A percentile compares a stretch with the other conserved stretches of the same genome.
These are phyloP conservation scores for Saitozyma podzolica DNA, from an alignment of 768 basidiomycete genomes.

Conservation along the genomic window DNA sequence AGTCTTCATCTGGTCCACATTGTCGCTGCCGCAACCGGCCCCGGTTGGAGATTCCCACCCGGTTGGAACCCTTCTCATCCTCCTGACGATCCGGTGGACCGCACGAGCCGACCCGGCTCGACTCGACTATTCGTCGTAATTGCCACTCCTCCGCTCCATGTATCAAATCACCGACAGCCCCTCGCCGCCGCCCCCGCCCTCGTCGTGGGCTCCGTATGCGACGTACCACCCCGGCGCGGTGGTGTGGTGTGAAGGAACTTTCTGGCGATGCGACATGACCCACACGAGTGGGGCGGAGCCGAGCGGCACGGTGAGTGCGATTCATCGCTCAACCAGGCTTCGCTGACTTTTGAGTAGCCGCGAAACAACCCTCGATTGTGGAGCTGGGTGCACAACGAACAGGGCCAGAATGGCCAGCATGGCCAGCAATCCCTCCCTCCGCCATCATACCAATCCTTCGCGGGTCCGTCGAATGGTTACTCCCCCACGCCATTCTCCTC, in stretches of 20 bases:
- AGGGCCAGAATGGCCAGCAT: too few species aligned
- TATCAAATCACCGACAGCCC: too few species aligned
- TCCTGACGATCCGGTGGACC: not conserved
- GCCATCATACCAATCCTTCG: too few species aligned
- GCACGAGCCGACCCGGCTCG: not conserved
- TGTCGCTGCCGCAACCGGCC: not conserved
- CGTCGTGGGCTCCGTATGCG: conserved; percentile 1
- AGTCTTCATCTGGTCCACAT: too few species aligned
- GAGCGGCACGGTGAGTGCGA: conserved; percentile 13
- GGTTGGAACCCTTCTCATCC: not conserved
- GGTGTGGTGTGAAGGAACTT: conserved; percentile 30
- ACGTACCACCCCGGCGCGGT: conserved; percentile 20
- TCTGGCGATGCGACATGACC: conserved; percentile 34
- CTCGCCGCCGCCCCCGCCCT: not conserved
- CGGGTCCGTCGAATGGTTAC: too few species aligned
- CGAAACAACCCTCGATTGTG: too few species aligned
- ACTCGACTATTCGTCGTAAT: too few species aligned
- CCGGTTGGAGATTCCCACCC: not conserved
- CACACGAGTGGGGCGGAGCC: conserved; percentile 23
- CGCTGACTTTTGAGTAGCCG: too few species aligned
- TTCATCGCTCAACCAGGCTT: conserved; percentile 8
- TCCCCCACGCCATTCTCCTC: too few species aligned
- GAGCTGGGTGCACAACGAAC: too few species aligned
- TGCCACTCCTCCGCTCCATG: too few species aligned
- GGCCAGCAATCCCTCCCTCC: too few species aligned